Percentiles rank a stretch among this genome's conserved stretches.
These are phyloP conservation scores for Boletus edulis DNA, from an alignment of 768 basidiomycete genomes.

Conservation along the genomic window DNA sequence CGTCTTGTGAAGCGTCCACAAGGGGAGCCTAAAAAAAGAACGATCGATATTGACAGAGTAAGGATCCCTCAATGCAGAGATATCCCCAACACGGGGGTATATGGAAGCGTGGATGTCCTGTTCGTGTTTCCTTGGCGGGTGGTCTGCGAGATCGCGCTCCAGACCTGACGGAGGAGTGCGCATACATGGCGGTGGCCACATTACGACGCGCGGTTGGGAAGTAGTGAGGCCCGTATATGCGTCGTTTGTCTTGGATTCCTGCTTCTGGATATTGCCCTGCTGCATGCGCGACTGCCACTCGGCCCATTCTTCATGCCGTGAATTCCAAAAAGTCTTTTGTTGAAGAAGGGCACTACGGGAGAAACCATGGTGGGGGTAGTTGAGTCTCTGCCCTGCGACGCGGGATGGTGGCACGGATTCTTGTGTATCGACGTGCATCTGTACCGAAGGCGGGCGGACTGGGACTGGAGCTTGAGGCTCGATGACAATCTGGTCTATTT, in stretches of 20 bases:
- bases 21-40: constrained; percentile 51
- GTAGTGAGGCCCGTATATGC: constrained; percentile 29
- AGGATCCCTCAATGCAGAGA: constrained; percentile 56
- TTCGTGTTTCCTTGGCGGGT: constrained; percentile 3
- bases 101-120: constrained; percentile 28
- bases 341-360: constrained; percentile 59
- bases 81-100: constrained; percentile 64
- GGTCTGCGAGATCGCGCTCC: constrained; percentile 25
- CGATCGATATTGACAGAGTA: constrained; percentile 57
- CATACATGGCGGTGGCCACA: constrained; percentile 17
- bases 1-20: constrained; percentile 67
- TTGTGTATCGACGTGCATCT: not conserved
- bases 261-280: constrained; percentile 2
- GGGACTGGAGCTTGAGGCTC: constrained; percentile 22
- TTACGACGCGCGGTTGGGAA: not conserved
- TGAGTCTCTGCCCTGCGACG: constrained; percentile 35
- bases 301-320: constrained; percentile 52
- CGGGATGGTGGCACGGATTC: constrained; percentile 4
- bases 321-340: constrained; percentile 61
- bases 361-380: constrained; percentile 57
- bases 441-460: constrained; percentile 15
- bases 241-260: constrained; percentile 2
- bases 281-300: constrained; percentile 30
- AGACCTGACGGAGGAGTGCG: constrained; percentile 27
- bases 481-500: constrained; percentile 17